Base-by-base conservation (phyloP, 768 basidiomycete species). In the Mycena polygramma region DNA sequence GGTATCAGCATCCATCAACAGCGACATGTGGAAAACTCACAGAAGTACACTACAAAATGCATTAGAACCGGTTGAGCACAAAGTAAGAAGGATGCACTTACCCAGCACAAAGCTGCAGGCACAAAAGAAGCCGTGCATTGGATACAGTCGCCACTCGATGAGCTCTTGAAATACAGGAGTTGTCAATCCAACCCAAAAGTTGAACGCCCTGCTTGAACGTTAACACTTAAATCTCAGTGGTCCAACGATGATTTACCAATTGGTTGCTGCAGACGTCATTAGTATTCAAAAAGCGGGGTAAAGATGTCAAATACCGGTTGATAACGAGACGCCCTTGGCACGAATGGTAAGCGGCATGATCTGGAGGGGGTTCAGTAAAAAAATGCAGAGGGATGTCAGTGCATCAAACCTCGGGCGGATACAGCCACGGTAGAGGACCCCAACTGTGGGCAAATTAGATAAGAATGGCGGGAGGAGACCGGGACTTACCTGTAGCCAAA, bases 101-200 rank as follows among this genome's bases (percentile, higher is more conserved):
- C 90, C 93, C 52, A 96, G 83, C 55, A 97, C 83, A 77, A 97
- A 94, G 76, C 94, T 94, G 76, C 93, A 91, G 11, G 88, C 88
- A 78, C 95, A 96, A 81, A 95, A 96, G 82, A 95, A 95, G 26
- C 92, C 95, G 75, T 97, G 96, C 95, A 98, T 97, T 0, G 95
- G 94, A 82, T 98, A 98, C 63, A 98, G 79, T 55, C 94, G 87
- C 96, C 97, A 99, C 49, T 87, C 87, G 74, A 98, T 97, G 24
- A 88, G 80, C 68, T 96, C 95, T 80, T 97, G 95, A 46, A 98
- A 83, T 63, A 90, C 87, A 1, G 96, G 97, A 0, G 96, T 98
- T 36, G 90, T 85, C 78, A 94, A 92, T 39, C 96, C 96, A 48
- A 98, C 94, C 67, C 96, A 80, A 80, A 92, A 97, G 80, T 96